Evolutionary conservation across 2,329 filamentous ascomycete genomes (phyloP).

Genomic region (Sporothrix curviconia): DNA sequence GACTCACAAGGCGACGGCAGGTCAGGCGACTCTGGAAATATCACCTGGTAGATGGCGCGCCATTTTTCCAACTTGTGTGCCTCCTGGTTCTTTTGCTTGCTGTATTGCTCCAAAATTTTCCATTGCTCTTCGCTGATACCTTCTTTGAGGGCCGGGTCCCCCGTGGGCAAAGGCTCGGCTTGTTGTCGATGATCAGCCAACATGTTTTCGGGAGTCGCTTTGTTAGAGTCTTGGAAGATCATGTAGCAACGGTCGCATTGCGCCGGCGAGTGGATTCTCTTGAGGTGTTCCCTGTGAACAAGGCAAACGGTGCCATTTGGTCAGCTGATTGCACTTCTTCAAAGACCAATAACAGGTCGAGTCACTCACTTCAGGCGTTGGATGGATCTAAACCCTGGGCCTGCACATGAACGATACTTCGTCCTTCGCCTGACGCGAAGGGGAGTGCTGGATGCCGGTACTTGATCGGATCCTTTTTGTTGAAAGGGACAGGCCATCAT

Average conservation of each 20-base stretch:
- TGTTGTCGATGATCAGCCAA: slow-evolving; percentile 20
- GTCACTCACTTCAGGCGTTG: slow-evolving; percentile 25
- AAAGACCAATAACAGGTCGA: too few relatives aligned
- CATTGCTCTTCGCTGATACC: slow-evolving; percentile 24
- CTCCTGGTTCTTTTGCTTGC: slow-evolving; percentile 26
- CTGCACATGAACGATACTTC: slow-evolving; percentile 23
- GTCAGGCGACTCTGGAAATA: slow-evolving; percentile 18
- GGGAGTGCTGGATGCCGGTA: slow-evolving; percentile 21
- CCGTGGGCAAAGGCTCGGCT: slow-evolving; percentile 19
- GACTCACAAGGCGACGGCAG: too few relatives aligned
- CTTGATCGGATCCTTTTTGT: slow-evolving; percentile 23
- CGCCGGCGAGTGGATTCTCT: slow-evolving; percentile 23
- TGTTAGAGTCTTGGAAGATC: slow-evolving; percentile 19
- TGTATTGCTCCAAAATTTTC: slow-evolving; percentile 23
- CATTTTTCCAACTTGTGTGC: slow-evolving; percentile 25
- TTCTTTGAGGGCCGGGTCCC: slow-evolving; percentile 22
- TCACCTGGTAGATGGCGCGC: too few relatives aligned
- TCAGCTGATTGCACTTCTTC: too few relatives aligned
- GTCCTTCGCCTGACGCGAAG: slow-evolving; percentile 17
- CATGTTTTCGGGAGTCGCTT: slow-evolving; percentile 16
- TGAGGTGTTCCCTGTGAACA: slow-evolving; percentile 23
- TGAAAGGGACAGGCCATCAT: slow-evolving; percentile 24
- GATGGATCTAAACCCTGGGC: slow-evolving; percentile 25
- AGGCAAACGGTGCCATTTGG: too few relatives aligned
- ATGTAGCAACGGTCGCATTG: slow-evolving; percentile 25